phyloP scores from a whole-genome alignment of 768 basidiomycete genomes.

The Sarcodon aspratus region DNA sequence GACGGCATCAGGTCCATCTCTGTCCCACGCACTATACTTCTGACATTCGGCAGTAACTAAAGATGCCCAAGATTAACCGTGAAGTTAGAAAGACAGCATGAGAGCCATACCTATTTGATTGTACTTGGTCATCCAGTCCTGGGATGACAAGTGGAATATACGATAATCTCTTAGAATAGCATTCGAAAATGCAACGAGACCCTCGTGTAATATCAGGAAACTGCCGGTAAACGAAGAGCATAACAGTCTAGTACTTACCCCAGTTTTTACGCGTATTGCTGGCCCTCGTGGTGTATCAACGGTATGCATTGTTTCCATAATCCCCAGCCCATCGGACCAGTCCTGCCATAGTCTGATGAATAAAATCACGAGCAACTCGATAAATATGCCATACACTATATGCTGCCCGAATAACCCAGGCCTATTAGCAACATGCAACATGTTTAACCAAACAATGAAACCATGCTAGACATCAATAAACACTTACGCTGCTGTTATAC shows the following conservation, averaged over 20 bases:
- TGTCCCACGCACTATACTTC: constrained; percentile 10
- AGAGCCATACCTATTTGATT: constrained; percentile 11
- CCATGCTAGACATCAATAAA: not conserved
- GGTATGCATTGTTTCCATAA: not conserved
- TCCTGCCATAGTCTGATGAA: not conserved
- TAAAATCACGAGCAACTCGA: not conserved
- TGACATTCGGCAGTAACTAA: constrained; percentile 12
- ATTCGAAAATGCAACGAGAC: constrained; percentile 10
- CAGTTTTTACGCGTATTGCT: too few species aligned
- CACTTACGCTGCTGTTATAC: constrained; percentile 4
- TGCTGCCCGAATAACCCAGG: constrained; percentile 3
- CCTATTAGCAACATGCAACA: constrained; percentile 6
- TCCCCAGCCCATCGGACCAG: not conserved
- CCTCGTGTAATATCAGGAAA: constrained; percentile 9
- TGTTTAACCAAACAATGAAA: not conserved
- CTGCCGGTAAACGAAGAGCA: too few species aligned
- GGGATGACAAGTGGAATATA: constrained; percentile 11
- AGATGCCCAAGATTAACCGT: not conserved
- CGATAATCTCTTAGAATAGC: constrained; percentile 17
- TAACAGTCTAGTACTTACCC: too few species aligned
- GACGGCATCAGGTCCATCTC: constrained; percentile 7
- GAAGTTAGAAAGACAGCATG: too few species aligned
- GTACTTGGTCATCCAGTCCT: constrained; percentile 10
- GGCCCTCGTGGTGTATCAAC: too few species aligned
- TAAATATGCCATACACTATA: not conserved